Evolutionary conservation across 2,329 filamentous ascomycete genomes (phyloP), one percentile per base, ranked within the genome.

Genomic region (Pseudogymnoascus sp.): DNA sequence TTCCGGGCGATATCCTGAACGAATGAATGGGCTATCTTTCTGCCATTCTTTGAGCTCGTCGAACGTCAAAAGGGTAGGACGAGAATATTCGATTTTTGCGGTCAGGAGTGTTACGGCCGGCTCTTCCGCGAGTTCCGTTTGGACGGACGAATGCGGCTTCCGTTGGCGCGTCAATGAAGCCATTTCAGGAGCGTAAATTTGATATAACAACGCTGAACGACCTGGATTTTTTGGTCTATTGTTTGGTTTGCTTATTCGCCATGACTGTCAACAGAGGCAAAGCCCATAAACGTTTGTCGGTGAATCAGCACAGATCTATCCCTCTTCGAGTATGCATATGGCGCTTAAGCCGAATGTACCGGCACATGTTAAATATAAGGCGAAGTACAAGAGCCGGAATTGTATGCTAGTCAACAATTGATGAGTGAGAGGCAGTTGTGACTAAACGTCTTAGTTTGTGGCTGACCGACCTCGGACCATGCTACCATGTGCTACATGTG

Each of bases 31-130:
- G 63, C 78, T 79, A 63, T 75, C 71, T 62, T 74, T 71, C 60
- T 73, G 72, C 76, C 77, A 79, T 54, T 67, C 64, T 1, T 77
- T 76, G 4, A 78, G 64, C 18, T 76, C 70, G 38, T 74, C 62
- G 63, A 69, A 73, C 4, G 60, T 68, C 18, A 73, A 64, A 7
- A 75, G 69, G 25, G 25, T 50, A 6, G 43, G 43, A 50, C 43
- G 62, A 64, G 14, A 62, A 37, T 58, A 39, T 39, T 58, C 57
- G 16, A 50, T 16, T 18, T 30, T 50, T 16, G 30, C 43, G 7
- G 43, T 11, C 14, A 50, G 30, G 2, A 4, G 25, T 30, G 43
- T 50, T 50, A 50, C n/a, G 3, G 2, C 14, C n/a, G 25, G 25
- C n/a, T 50, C 43, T 18, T 50, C 43, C 25, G n/a, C 25, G 14